Base-by-base conservation (phyloP, 331 rosid species). In the Rosa hybrid region DNA sequence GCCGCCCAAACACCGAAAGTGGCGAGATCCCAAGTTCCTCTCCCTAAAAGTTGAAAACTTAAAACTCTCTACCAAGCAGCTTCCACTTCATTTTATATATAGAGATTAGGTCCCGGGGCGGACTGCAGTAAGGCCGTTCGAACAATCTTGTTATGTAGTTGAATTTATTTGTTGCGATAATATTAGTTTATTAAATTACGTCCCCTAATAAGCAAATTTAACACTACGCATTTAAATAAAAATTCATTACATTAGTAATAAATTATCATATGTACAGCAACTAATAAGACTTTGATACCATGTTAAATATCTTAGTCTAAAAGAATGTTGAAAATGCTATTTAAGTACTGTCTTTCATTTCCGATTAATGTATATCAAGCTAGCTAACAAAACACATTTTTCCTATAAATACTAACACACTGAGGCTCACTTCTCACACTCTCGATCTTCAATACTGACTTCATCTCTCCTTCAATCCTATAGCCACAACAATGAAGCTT, bases 401-500 rank as follows among this genome's bases (percentile, higher is more conserved):
- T 39, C 72, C 72, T 39, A 68, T 68, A 38, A 7, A 62, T 42
- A 44, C 53, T 6, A 50, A 8, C 16, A 54, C 50, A 56, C 46
- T 17, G 14, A 56, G 27, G 51, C 38, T 23, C 78, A 38, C 75
- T 78, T 67, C 74, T 21, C 77, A 51, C 71, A 12, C 73, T 59
- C 78, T 20, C n/a, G n/a, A n/a, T n/a, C 68, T 51, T 71, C 42
- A 14, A 64, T 13, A 1, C 48, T 76, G 39, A 7, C 21, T 8
- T 25, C 6, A 8, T 56, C 63, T 56, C 54, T 76, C 68, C 71
- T 45, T 68, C 69, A 63, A 12, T 12, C 17, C n/a, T 27, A 64
- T 64, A 27, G 42, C 9, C n/a, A 23, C 25, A 17, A 75, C 2
- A 78, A 82, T 84, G 84, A 82, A 78, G 85, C 86, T 88, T 50